A percentile compares a stretch with the other conserved stretches of the same genome.
phyloP scores from a whole-genome alignment of 257 asterid species.

The Phtheirospermum japonicum region DNA sequence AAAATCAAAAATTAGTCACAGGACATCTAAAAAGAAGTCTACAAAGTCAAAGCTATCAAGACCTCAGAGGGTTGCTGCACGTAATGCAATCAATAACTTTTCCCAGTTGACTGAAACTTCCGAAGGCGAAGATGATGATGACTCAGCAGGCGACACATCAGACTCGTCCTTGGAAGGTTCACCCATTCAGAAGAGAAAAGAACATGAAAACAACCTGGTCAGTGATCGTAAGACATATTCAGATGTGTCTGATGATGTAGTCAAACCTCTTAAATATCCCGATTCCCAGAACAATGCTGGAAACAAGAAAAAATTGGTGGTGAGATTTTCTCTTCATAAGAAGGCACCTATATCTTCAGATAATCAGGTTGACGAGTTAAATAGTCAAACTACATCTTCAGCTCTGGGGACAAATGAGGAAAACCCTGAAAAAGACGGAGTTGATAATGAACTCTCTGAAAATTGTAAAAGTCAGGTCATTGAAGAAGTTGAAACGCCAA shows the following conservation, averaged over 20 bases:
- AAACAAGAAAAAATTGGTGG: constrained; percentile 63
- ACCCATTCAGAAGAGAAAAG: constrained; percentile 36
- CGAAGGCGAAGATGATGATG: constrained; percentile 57
- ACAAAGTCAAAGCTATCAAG: constrained; percentile 52
- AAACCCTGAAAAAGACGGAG: constrained; percentile 32
- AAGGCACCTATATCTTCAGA: constrained; percentile 39
- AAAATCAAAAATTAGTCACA: constrained; percentile 45
- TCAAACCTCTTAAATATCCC: constrained; percentile 34
- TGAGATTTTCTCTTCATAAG: constrained; percentile 58
- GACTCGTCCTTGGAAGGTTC: constrained; percentile 55
- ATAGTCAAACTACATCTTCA: constrained; percentile 47
- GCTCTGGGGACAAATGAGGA: constrained; percentile 34
- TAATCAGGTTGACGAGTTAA: constrained; percentile 34
- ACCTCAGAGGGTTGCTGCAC: constrained; percentile 75
- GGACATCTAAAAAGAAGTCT: constrained; percentile 52
- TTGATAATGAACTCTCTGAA: constrained; percentile 39
- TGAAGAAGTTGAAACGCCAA: constrained; percentile 35
- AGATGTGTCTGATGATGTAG: constrained; percentile 39
- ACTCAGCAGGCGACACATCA: constrained; percentile 48
- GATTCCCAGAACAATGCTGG: constrained; percentile 40
- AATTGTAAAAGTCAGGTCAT: constrained; percentile 24
- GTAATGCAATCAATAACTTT: constrained; percentile 56
- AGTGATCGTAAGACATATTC: constrained; percentile 35
- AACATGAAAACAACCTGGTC: constrained; percentile 32
- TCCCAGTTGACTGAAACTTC: constrained; percentile 54